Percentiles rank a stretch among this genome's conserved stretches.
Evolutionary conservation across 1,284 basidiomycete genomes (phyloP).

Genomic region (Austroboletus novae-zelandiae): DNA sequence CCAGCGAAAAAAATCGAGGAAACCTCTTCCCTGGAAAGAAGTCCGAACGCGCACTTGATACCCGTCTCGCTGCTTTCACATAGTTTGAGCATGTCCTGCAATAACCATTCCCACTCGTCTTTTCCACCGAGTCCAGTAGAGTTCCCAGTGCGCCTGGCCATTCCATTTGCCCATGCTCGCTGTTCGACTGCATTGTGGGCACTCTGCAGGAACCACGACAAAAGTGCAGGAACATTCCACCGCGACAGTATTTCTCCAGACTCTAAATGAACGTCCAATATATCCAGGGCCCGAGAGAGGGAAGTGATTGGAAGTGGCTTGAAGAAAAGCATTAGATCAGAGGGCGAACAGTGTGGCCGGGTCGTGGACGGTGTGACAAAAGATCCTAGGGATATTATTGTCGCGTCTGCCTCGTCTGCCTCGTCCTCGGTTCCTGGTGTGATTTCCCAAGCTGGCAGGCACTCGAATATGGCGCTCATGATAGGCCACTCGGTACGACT

Average conservation of each 20-base stretch:
- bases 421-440: conserved; percentile 55
- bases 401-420: conserved; percentile 74
- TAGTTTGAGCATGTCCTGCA: conserved; percentile 88
- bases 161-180: conserved; percentile 80
- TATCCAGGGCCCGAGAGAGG: conserved; percentile 80
- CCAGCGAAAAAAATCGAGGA: conserved; percentile 81
- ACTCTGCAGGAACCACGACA: conserved; percentile 85
- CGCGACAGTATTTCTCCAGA: conserved; percentile 86
- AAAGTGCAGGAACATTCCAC: conserved; percentile 78
- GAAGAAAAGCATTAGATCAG: conserved; percentile 83
- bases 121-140: conserved; percentile 55
- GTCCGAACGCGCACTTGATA: conserved; percentile 74
- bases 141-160: conserved; percentile 73
- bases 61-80: conserved; percentile 62
- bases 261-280: conserved; percentile 91
- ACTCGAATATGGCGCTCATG: conserved; percentile 92
- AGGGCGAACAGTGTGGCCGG: conserved; percentile 53
- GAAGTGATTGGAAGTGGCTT: conserved; percentile 69
- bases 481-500: conserved; percentile 70
- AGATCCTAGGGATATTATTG: conserved; percentile 72
- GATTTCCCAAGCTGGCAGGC: conserved; percentile 86
- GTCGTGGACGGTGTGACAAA: conserved; percentile 76
- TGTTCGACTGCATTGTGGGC: conserved; percentile 67
- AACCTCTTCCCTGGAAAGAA: conserved; percentile 69
- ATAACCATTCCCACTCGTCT: conserved; percentile 81